Evolutionary conservation across 805 yeast genomes (phyloP).

Genomic region (Torulaspora gathmanii): DNA sequence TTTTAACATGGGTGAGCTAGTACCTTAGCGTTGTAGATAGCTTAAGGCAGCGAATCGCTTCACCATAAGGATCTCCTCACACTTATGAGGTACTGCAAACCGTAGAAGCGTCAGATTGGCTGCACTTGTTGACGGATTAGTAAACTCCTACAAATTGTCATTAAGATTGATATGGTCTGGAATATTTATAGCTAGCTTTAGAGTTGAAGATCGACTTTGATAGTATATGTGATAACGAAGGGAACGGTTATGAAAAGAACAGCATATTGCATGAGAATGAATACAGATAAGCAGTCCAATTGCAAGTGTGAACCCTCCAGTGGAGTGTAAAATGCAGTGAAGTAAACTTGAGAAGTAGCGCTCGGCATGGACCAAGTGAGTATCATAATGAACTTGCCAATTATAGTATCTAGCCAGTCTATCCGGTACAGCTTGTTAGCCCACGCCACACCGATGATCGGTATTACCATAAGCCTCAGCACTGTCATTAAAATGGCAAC

Average conservation of each 20-base stretch:
- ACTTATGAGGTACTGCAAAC: not conserved
- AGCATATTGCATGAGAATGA: constrained; percentile 62
- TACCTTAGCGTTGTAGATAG: not conserved
- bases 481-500: constrained; percentile 55
- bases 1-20: constrained; percentile 16
- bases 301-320: constrained; percentile 49
- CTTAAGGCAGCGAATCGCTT: not conserved
- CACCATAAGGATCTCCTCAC: not conserved
- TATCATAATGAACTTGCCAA: constrained; percentile 68
- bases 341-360: constrained; percentile 81
- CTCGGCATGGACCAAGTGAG: constrained; percentile 78
- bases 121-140: no score
- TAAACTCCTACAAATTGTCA: no score
- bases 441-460: constrained; percentile 72
- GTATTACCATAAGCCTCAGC: constrained; percentile 61
- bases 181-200: not conserved
- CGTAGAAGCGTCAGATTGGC: not conserved
- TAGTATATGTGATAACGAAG: constrained; percentile 58
- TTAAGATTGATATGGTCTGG: not conserved
- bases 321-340: constrained; percentile 84
- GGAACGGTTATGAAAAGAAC: constrained; percentile 64
- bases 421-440: constrained; percentile 54
- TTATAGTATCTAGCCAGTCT: constrained; percentile 57
- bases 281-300: constrained; percentile 75
- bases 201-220: constrained; percentile 29